phyloP scores from a whole-genome alignment of 2,329 filamentous ascomycete species.

The Aureobasidium namibiae region DNA sequence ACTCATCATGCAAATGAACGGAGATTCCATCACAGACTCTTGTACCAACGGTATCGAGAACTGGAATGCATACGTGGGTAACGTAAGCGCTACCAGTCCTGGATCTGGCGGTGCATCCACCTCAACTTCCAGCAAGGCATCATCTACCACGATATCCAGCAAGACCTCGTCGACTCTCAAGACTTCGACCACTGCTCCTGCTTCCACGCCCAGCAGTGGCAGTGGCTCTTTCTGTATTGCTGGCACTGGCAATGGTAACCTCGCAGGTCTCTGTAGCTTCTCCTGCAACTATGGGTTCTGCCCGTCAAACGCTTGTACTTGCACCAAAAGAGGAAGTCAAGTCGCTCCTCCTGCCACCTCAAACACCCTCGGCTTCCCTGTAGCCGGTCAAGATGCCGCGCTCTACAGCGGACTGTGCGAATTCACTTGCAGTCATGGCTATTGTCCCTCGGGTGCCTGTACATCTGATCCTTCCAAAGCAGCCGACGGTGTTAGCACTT shows the following conservation, averaged over 20 bases:
- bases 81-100: neutral
- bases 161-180: too few relatives aligned
- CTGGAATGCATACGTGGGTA: conserved; percentile 20
- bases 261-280: neutral
- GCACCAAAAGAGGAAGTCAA: neutral
- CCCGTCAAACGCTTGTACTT: neutral
- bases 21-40: conserved; percentile 29
- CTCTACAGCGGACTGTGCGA: neutral
- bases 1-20: conserved; percentile 23
- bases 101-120: neutral
- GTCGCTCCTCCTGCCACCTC: neutral
- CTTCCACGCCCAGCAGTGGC: neutral
- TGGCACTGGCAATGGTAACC: neutral
- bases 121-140: neutral
- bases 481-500: neutral
- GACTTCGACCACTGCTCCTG: neutral
- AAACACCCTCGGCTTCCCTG: neutral
- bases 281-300: neutral
- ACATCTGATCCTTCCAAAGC: neutral
- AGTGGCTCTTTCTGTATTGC: neutral
- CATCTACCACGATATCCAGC: too few relatives aligned
- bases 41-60: conserved; percentile 18
- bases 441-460: neutral
- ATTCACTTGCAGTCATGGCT: neutral
- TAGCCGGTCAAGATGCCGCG: neutral